A percentile compares a stretch with the other conserved stretches of the same genome.
phyloP scores from a whole-genome alignment of 495 filamentous ascomycete genomes.

The Glonium stellatum region DNA sequence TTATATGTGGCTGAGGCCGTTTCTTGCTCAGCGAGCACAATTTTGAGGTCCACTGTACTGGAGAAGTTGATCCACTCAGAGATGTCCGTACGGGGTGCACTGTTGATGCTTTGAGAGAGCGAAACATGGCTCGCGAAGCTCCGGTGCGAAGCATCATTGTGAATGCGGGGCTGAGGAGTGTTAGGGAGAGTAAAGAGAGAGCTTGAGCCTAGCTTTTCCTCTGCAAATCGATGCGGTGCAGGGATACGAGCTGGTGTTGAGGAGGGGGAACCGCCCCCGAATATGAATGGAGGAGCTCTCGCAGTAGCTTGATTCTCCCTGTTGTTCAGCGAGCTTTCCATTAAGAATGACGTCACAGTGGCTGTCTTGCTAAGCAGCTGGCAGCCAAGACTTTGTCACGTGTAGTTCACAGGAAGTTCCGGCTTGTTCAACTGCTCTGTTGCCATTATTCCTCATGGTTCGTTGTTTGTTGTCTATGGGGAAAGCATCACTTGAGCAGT shows the following conservation, averaged over 20 bases:
- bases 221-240: background rate
- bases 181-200: background rate
- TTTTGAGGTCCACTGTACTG: conserved; percentile 20
- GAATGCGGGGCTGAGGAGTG: background rate
- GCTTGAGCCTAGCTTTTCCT: background rate
- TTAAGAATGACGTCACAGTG: conserved; percentile 15
- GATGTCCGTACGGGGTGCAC: conserved; percentile 14
- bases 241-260: background rate
- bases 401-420: background rate
- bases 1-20: conserved; percentile 11
- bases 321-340: conserved; percentile 6
- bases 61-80: conserved; percentile 9
- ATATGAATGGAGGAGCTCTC: background rate
- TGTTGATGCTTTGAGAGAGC: conserved; percentile 24
- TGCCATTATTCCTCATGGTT: no score
- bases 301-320: conserved; percentile 2
- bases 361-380: background rate
- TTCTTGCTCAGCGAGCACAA: conserved; percentile 16
- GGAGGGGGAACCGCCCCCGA: background rate
- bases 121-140: conserved; percentile 30
- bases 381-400: conserved; percentile 4
- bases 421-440: no score
- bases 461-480: no score
- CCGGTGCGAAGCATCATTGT: conserved; percentile 34
- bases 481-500: no score